These are phyloP conservation scores for Vanderwaltozyma polyspora DNA, from an alignment of 805 yeast species.

Conservation along the genomic window DNA sequence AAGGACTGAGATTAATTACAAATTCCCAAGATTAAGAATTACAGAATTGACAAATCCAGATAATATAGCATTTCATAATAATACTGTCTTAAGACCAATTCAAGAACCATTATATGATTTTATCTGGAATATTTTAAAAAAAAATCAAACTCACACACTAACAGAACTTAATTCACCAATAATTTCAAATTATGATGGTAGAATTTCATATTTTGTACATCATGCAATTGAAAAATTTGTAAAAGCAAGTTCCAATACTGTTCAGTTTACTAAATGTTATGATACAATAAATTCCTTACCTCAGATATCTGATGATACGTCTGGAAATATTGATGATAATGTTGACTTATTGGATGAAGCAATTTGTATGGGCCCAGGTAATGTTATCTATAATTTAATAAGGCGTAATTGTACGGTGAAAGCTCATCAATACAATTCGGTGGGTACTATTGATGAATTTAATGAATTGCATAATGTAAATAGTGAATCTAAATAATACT, in stretches of 20 bases:
- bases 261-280: slow-evolving; percentile 25
- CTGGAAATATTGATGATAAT: slow-evolving; percentile 4
- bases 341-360: slow-evolving; percentile 10
- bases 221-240: slow-evolving; percentile 27
- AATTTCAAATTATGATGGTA: slow-evolving; percentile 24
- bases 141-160: slow-evolving; percentile 17
- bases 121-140: slow-evolving; percentile 23
- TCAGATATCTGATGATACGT: background rate
- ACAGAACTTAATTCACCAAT: slow-evolving; percentile 21
- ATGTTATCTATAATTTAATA: slow-evolving; percentile 20
- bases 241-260: slow-evolving; percentile 23
- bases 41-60: slow-evolving; percentile 24
- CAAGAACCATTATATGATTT: slow-evolving; percentile 26
- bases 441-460: slow-evolving; percentile 18
- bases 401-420: slow-evolving; percentile 18
- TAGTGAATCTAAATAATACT: background rate
- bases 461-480: slow-evolving; percentile 1
- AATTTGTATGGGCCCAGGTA: slow-evolving; percentile 25
- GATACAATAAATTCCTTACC: slow-evolving; percentile 15
- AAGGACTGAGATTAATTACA: slow-evolving; percentile 13
- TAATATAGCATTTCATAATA: slow-evolving; percentile 27
- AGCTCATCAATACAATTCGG: slow-evolving; percentile 18
- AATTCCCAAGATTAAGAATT: slow-evolving; percentile 17
- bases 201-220: slow-evolving; percentile 16
- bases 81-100: slow-evolving; percentile 20